Evolutionary conservation across 495 filamentous ascomycete genomes (phyloP), one percentile per base, ranked within the genome.

Genomic region (Pseudotulostoma volvatum): DNA sequence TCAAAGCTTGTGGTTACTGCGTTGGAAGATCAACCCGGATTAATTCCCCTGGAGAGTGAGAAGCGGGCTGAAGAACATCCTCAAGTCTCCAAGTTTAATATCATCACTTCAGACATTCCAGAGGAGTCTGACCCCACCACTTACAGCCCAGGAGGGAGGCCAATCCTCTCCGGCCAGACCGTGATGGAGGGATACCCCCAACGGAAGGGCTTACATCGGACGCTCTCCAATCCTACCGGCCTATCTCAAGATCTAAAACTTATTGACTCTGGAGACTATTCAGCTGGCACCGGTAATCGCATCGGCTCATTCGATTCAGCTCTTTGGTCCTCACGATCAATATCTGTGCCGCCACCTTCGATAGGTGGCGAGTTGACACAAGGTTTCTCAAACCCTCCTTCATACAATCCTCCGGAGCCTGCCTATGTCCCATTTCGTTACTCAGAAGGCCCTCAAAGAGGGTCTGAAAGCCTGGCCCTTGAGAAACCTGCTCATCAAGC

Each of bases 101-200:
- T 19, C 30, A n/a, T 25, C 38, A 13, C 48, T 7, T 4, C 51
- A 16, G 28, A 41, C 17, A 16, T 33, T 9, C 37, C 41, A 13
- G 52, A 54, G 13, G 53, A 56, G 13, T 40, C 36, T 13, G 48
- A 53, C 34, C 54, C 58, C 42, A 40, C 56, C 34, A 51, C 50
- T 20, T 70, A 64, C 37, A 71, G 67, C 33, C 57, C 66, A 14
- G 68, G 66, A 18, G 67, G 68, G n/a, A 58, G 67, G 4, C 66
- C 67, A 11, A 55, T 64, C 19, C 44, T 63, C 13, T 28, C 47
- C 7, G 42, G 32, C 31, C 11, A 11, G 4, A 1, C 37, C 1
- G 16, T 20, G 13, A 13, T 18, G 17, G 15, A 34, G 13, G 9
- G 0, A 2, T 9, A 30, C 14, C 11, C 30, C 2, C 39, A 40